Percentiles rank a stretch among this genome's conserved stretches.
phyloP scores from a whole-genome alignment of 2,329 filamentous ascomycete genomes.

The Penicillium sp. region DNA sequence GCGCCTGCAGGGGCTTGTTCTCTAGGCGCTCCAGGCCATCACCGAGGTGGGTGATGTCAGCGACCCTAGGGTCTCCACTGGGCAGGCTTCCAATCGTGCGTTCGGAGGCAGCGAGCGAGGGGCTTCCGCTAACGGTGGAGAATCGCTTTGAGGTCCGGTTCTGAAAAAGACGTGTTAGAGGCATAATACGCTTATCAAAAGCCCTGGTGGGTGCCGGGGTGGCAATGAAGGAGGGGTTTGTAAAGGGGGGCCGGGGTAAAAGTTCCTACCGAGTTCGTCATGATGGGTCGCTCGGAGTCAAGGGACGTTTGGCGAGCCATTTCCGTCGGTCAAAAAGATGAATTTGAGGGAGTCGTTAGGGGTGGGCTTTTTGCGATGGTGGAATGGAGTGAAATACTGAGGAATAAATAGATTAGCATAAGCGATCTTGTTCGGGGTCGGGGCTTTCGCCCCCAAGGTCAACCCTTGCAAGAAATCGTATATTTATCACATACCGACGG shows the following conservation, averaged over 20 bases:
- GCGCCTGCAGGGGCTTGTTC: constrained; percentile 79
- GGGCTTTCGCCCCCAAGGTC: neutral
- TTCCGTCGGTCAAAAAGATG: neutral
- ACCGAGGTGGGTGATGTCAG: constrained; percentile 73
- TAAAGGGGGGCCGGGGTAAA: neutral
- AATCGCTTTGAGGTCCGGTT: constrained; percentile 55
- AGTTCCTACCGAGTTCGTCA: constrained; percentile 52
- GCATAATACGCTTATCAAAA: constrained; percentile 4
- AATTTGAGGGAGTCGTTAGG: neutral
- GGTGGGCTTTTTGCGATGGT: neutral
- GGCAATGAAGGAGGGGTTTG: neutral
- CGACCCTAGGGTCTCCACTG: constrained; percentile 54
- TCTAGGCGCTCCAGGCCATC: constrained; percentile 82
- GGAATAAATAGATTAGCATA: neutral
- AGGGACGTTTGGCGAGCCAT: constrained; percentile 48
- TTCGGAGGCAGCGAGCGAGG: constrained; percentile 49
- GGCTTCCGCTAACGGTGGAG: constrained; percentile 53
- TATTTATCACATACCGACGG: neutral
- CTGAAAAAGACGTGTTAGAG: constrained; percentile 27
- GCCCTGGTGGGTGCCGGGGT: neutral
- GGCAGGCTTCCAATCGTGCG: constrained; percentile 42
- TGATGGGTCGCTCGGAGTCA: constrained; percentile 58
- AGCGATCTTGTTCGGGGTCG: neutral
- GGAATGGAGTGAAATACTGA: neutral
- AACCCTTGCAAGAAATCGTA: neutral